Conservation (phyloP, 768 basidiomycete genomes). For the Tubosaeta sp. region DNA sequence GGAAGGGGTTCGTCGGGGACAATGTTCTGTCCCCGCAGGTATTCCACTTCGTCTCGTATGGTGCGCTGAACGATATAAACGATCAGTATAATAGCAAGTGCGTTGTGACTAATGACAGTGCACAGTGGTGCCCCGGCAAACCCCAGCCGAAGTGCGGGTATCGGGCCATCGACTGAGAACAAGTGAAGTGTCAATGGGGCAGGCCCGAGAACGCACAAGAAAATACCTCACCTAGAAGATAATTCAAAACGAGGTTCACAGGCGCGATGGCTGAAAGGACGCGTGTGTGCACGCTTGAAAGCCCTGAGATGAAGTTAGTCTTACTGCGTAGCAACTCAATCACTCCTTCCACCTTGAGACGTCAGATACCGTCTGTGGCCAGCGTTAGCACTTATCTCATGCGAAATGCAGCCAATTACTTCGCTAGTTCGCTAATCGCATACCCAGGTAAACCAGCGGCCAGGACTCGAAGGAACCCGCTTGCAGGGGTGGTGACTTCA, state of each 20-base stretch:
- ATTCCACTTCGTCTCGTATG: slow-evolving; percentile 17
- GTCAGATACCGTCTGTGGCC: slow-evolving; percentile 17
- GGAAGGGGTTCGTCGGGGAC: slow-evolving; percentile 7
- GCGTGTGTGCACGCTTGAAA: slow-evolving; percentile 18
- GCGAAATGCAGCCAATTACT: slow-evolving; percentile 17
- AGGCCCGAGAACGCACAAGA: not conserved
- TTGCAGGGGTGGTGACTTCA: slow-evolving; percentile 37
- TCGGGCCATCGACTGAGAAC: slow-evolving; percentile 21
- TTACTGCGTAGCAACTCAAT: not conserved
- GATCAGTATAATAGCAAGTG: slow-evolving; percentile 16
- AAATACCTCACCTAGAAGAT: slow-evolving; percentile 20
- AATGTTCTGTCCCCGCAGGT: slow-evolving; percentile 8
- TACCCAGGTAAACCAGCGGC: slow-evolving; percentile 45
- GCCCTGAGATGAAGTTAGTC: slow-evolving; percentile 11
- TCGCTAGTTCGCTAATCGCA: slow-evolving; percentile 38
- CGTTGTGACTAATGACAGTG: slow-evolving; percentile 25
- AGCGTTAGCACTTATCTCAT: slow-evolving; percentile 1
- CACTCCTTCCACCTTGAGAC: slow-evolving; percentile 12
- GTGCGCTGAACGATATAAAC: slow-evolving; percentile 20
- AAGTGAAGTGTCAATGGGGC: not conserved
- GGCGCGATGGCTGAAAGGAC: slow-evolving; percentile 22
- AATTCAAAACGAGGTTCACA: slow-evolving; percentile 22
- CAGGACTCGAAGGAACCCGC: slow-evolving; percentile 36
- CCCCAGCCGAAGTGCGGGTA: slow-evolving; percentile 23
- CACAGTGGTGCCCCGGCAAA: slow-evolving; percentile 26